These are phyloP conservation scores for Aureobasidium vineae DNA, from an alignment of 2,329 filamentous ascomycete genomes.

Conservation along the genomic window DNA sequence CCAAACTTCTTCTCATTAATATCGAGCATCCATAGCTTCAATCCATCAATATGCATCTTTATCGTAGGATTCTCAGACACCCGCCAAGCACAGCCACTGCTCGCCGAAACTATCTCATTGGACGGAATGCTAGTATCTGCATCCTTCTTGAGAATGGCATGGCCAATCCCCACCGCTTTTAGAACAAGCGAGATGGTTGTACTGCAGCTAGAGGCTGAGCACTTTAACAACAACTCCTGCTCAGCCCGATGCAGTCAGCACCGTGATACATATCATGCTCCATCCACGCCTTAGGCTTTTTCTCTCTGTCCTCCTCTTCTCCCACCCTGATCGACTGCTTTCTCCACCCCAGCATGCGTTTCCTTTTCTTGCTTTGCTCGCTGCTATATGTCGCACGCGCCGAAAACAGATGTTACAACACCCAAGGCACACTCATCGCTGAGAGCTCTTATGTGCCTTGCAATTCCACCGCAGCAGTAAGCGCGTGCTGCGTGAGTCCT, in stretches of 20 bases:
- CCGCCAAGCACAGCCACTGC: background rate
- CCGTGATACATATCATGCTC: background rate
- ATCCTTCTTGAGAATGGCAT: background rate
- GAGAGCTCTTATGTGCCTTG: conserved; percentile 9
- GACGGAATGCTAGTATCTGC: background rate
- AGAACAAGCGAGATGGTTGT: background rate
- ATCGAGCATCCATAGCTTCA: background rate
- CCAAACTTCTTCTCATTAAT: background rate
- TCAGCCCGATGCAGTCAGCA: conserved; percentile 1
- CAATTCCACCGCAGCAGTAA: background rate
- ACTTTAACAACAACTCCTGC: background rate
- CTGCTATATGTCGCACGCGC: background rate
- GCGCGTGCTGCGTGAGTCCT: conserved; percentile 17
- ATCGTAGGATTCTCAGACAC: background rate
- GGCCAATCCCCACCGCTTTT: background rate
- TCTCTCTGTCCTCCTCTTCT: background rate
- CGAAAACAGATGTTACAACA: conserved; percentile 6
- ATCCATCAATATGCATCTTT: background rate
- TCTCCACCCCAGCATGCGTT: background rate
- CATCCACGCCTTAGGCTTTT: background rate
- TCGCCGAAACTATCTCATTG: background rate
- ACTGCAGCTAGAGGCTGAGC: conserved; percentile 1
- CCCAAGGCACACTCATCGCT: background rate
- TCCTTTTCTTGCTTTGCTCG: background rate
- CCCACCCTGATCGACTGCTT: background rate